Base-by-base conservation (phyloP, 164 flowering plant genomes). In the Tetracentron sinense region DNA sequence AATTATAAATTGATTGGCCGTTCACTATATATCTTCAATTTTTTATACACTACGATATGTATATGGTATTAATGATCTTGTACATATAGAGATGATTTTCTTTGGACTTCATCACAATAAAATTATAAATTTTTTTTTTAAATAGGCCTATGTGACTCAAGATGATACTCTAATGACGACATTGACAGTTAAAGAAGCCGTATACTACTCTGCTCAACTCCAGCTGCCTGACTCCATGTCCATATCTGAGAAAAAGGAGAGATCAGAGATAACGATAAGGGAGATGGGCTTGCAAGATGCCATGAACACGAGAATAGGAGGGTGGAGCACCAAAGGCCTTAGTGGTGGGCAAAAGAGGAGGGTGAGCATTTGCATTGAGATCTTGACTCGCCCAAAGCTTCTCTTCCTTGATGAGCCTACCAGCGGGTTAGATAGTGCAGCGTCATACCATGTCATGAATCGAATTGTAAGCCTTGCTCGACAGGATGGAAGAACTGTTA, bases 341-440 rank as follows among this genome's bases (percentile, higher is more conserved):
- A 85, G 90, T 29, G 80, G 79, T 0, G 90, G 94, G 0, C 84
- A 87, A 33, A 83, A 77, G 82, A 77, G 82, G 44, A 74, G 93
- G 66, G 77, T 86, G 2, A 81, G 86, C 76, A 85, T 87, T 58
- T 74, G 83, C 64, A 60, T 82, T 3, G 83, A 85, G 68, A 79
- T 85, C 46, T 53, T 85, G n/a, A 81, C 79, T 3, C 49, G 76
- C 6, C 94, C 90, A 0, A 73, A 66, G 59, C 81, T 80, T 60
- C 80, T 83, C 22, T 83, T 85, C 48, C 79, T 89, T 11, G 92
- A 89, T 48, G 92, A 88, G 66, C 95, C 95, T 1, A 87, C 90
- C 0, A 82, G 85, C 35, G 87, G 89, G 1, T 82, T 88, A 0
- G 94, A 88, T 60, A 83, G 91, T 54, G 95, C 89, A 1, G 83